phyloP scores from a whole-genome alignment of 306 rosid genomes.

The cucumber (Cucumis sativus) region DNA sequence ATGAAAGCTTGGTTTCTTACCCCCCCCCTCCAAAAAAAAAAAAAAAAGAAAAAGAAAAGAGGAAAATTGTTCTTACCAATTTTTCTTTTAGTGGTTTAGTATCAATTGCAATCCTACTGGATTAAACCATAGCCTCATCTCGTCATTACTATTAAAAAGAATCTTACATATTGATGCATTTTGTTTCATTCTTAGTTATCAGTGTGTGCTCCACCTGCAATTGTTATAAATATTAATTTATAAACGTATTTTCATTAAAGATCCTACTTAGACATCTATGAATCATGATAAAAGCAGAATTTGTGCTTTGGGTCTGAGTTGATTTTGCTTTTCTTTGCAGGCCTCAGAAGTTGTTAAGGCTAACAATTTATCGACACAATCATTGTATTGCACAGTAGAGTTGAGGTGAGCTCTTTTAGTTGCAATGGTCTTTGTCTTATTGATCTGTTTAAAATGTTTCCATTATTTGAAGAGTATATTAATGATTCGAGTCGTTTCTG shows the following conservation, averaged over 20 bases:
- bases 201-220: neutral
- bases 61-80: too few species aligned
- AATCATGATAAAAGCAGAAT: neutral
- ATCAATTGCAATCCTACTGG: too few species aligned
- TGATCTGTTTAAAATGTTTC: neutral
- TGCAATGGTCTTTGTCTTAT: slow-evolving; percentile 6
- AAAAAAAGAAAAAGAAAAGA: too few species aligned
- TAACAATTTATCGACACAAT: slow-evolving; percentile 64
- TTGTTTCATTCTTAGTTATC: neutral
- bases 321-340: slow-evolving; percentile 34
- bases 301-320: slow-evolving; percentile 12
- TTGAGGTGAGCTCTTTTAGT: slow-evolving; percentile 61
- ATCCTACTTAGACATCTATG: neutral
- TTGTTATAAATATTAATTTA: neutral
- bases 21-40: too few species aligned
- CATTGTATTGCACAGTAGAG: slow-evolving; percentile 83
- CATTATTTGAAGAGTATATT: neutral
- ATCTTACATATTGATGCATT: too few species aligned
- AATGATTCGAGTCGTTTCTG: neutral
- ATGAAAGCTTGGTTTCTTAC: too few species aligned
- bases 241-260: neutral
- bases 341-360: slow-evolving; percentile 94
- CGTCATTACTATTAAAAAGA: too few species aligned
- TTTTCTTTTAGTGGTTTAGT: too few species aligned
- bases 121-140: too few species aligned